Percentiles rank a stretch among this genome's conserved stretches.
Conservation (phyloP, 805 yeast species). For the Teunomyces gatunensis region DNA sequence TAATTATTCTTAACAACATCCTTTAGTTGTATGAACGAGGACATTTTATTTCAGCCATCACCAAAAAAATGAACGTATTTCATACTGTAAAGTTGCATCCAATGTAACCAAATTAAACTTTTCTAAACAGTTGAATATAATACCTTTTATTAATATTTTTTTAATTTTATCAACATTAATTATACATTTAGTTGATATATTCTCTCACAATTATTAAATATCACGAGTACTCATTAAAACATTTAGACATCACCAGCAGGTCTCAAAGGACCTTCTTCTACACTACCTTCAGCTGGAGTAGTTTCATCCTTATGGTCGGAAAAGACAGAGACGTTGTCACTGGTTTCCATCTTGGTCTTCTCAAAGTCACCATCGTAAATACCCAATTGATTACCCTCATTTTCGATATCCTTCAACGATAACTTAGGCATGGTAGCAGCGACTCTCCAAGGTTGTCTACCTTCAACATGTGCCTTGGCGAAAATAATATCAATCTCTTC, state of each 20-base stretch:
- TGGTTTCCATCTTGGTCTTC: conserved; percentile 33
- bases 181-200: no score
- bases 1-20: no score
- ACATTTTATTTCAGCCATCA: no score
- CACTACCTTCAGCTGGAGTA: conserved; percentile 5
- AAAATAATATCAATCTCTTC: conserved; percentile 56
- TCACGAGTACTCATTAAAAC: background rate
- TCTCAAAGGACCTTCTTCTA: conserved; percentile 6
- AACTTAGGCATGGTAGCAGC: conserved; percentile 63
- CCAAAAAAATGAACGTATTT: no score
- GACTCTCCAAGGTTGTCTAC: conserved; percentile 58
- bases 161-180: no score
- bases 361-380: conserved; percentile 44
- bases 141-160: no score
- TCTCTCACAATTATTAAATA: no score
- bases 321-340: conserved; percentile 25
- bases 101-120: no score
- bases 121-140: no score
- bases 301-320: conserved; percentile 8
- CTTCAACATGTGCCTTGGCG: conserved; percentile 60
- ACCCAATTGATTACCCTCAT: conserved; percentile 58
- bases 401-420: conserved; percentile 55
- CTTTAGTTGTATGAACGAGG: no score
- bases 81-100: no score
- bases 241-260: background rate